Percentiles rank a stretch among this genome's conserved stretches.
phyloP scores from a whole-genome alignment of 805 yeast species.

The Candida tibetensis region DNA sequence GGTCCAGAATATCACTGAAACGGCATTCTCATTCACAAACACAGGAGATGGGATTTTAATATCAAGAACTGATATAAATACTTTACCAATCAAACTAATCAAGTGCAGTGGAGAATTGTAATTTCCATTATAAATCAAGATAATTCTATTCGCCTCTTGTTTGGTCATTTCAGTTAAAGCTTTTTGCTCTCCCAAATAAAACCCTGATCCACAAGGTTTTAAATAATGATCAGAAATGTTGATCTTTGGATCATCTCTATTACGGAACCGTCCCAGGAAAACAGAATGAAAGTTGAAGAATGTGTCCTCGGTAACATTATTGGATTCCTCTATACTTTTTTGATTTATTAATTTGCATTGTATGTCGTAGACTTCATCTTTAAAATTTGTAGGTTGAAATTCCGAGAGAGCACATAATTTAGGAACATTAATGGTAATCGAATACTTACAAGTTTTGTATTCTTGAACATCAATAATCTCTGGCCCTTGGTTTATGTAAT shows the following conservation, averaged over 20 bases:
- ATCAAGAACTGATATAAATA: constrained; percentile 22
- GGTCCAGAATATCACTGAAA: constrained; percentile 19
- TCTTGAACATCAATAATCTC: constrained; percentile 46
- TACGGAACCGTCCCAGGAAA: constrained; percentile 1
- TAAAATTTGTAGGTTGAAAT: constrained; percentile 23
- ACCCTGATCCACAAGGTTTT: constrained; percentile 31
- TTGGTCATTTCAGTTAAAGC: constrained; percentile 11
- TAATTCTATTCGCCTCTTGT: constrained; percentile 17
- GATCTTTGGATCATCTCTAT: constrained; percentile 22
- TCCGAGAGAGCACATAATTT: constrained; percentile 44
- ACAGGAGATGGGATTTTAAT: constrained; percentile 27
- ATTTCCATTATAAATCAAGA: constrained; percentile 22
- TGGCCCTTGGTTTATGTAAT: constrained; percentile 42
- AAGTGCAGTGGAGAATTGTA: constrained; percentile 14
- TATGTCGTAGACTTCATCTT: constrained; percentile 26
- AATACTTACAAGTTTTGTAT: constrained; percentile 55
- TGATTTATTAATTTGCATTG: constrained; percentile 23
- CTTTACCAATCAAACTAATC: constrained; percentile 17
- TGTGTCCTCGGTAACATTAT: not conserved
- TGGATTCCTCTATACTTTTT: constrained; percentile 3
- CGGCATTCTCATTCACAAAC: constrained; percentile 1
- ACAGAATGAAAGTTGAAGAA: not conserved
- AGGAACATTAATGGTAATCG: constrained; percentile 49
- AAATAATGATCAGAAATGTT: constrained; percentile 25
- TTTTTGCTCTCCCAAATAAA: constrained; percentile 23